Evolutionary conservation across 73 alveolate species (phyloP).

Genomic region (Diophrys sp.): DNA sequence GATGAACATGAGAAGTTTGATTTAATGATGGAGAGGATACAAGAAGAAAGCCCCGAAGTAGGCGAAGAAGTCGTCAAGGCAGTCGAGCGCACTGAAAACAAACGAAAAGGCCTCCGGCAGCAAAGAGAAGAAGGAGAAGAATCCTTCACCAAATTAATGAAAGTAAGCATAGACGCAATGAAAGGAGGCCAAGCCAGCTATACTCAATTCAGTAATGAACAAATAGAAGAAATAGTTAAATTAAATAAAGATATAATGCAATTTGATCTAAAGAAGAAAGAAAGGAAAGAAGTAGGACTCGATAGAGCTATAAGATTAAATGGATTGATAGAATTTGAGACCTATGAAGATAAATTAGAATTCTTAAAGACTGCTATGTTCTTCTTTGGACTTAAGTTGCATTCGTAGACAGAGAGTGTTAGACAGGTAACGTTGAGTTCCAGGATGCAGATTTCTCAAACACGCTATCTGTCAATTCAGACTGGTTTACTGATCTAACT

Average conservation of each 20-base stretch:
- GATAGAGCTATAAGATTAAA: neutral
- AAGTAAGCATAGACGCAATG: too few species aligned
- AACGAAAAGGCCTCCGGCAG: too few species aligned
- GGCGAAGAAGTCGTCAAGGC: conserved; percentile 3
- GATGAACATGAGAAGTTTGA: too few species aligned
- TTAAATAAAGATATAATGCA: neutral
- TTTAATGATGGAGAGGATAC: neutral
- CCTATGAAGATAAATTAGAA: conserved; percentile 25
- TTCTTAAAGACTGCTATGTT: conserved; percentile 32
- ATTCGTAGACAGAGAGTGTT: conserved; percentile 12
- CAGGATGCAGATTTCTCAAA: conserved; percentile 58
- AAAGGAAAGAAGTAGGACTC: neutral
- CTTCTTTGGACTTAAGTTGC: conserved; percentile 38
- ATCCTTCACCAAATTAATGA: too few species aligned
- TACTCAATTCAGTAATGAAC: too few species aligned
- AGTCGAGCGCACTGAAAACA: too few species aligned
- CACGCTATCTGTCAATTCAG: conserved; percentile 15
- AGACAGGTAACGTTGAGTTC: conserved; percentile 26
- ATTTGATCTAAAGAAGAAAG: neutral
- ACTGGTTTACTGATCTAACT: conserved; percentile 16
- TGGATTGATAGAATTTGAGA: conserved; percentile 17
- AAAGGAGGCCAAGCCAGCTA: too few species aligned
- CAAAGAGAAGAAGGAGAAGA: too few species aligned
- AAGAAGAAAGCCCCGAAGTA: too few species aligned
- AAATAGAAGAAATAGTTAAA: neutral